Base-by-base conservation (phyloP, 2,329 filamentous ascomycete genomes). In the Leptographium flavum region DNA sequence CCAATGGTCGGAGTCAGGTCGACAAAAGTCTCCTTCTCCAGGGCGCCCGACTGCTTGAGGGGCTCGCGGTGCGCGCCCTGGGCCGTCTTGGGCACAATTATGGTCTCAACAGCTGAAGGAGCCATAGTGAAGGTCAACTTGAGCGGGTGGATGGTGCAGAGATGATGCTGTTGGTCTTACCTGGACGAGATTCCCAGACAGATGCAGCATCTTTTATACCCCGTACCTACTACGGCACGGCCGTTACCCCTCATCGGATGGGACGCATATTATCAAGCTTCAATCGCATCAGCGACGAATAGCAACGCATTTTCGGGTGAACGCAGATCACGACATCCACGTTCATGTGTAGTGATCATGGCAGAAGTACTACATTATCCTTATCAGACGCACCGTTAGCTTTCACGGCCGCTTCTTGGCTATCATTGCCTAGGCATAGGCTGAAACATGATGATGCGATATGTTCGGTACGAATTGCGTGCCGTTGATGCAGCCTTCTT, bases 1-100 rank as follows among this genome's bases (percentile, higher is more conserved):
- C 65, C 64, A 46, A 68, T 66, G 3, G 36, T 19, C 10, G 69
- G 69, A 15, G 70, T 74, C 22, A 69, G 53, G 46, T 64, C 61
- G 41, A 59, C 58, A 46, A 77, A 74, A 3, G 65, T 65, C 49
- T 75, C 65, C 49, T 69, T 47, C 33, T 77, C 66, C 0, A 79
- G 62, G 1, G 58, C 65, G 1, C 74, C 74, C 2, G 65, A 69
- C 4, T 68, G 58, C 56, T 70, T 66, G 8, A 75, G 56, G 0
- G 71, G 71, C 49, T 62, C 55, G 1, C 45, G 47, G 19, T 49
- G 49, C 9, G 30, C 30, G 10, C 38, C 15, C 10, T 48, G 28
- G 2, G 43, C 43, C 38, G 51, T 53, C 25, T 48, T 48, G 43
- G 46, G 40, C 19, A 42, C 33, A 11, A 33, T 21, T 9, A 44